phyloP scores from a whole-genome alignment of 495 filamentous ascomycete species.

The Penicillium waksmanii region DNA sequence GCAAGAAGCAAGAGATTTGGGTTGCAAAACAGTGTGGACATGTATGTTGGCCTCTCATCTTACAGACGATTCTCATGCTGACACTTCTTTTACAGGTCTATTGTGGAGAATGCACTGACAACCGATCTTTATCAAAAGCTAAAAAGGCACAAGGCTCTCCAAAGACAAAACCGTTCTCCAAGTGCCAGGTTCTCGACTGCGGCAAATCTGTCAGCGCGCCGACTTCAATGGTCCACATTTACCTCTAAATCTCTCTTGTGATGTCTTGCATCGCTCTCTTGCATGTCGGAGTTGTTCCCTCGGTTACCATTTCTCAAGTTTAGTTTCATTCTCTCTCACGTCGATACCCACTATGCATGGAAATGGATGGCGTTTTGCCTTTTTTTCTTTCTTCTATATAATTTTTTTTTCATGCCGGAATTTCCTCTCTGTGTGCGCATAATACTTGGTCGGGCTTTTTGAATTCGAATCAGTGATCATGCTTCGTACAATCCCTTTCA shows the following conservation, averaged over 20 bases:
- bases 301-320: constrained; percentile 5
- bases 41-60: constrained; percentile 54
- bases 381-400: constrained; percentile 2
- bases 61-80: neutral
- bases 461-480: neutral
- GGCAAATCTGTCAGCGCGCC: constrained; percentile 39
- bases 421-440: neutral
- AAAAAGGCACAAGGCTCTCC: constrained; percentile 32
- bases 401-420: neutral
- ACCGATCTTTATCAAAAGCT: constrained; percentile 47
- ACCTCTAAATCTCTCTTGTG: constrained; percentile 38
- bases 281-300: constrained; percentile 18
- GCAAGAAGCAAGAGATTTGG: constrained; percentile 70
- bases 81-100: constrained; percentile 58
- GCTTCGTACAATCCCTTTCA: neutral
- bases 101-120: constrained; percentile 66
- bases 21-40: constrained; percentile 74
- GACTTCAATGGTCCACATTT: constrained; percentile 52
- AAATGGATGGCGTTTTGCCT: constrained; percentile 23
- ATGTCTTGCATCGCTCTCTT: constrained; percentile 13
- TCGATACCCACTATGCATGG: constrained; percentile 36
- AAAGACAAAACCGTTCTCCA: constrained; percentile 46
- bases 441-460: neutral
- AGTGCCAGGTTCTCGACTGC: constrained; percentile 56
- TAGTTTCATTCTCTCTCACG: constrained; percentile 13